Base-by-base conservation (phyloP, 805 yeast genomes). In the Candida easanensis region DNA sequence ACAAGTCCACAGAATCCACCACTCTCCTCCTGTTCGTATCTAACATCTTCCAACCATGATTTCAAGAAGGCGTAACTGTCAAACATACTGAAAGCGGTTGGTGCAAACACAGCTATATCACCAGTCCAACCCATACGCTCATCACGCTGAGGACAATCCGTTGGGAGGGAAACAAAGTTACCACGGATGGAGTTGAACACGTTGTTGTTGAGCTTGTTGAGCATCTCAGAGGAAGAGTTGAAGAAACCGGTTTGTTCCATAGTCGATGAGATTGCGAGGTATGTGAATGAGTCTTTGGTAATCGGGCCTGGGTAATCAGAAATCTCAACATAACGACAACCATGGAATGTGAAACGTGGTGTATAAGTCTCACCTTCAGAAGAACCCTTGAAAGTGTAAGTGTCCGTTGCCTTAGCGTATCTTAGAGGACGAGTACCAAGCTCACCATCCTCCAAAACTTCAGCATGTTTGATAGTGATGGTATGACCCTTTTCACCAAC, bases 81-180 rank as follows among this genome's bases (percentile, higher is more conserved):
- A 38, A 51, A 51, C 42, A 51, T 15, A 33, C 42, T 45, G 14
- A 48, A 25, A 14, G 44, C 46, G n/a, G 54, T 51, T 38, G 54
- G 54, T 1, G 52, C 49, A 40, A 51, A 51, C 2, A 41, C 44
- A 4, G 54, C 54, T 32, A 51, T 48, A 25, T 51, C 54, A 42
- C 54, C 54, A 7, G 46, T 36, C 54, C 54, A 51, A 8, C 54
- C 54, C 52, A 51, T 48, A 37, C 54, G 46, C 30, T 51, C 54
- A 27, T 51, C 54, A 42, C 54, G 45, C 27, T 51, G 54, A 23
- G 54, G 54, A 38, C 54, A 51, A 33, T 51, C 54, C 1, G 46
- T 10, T 11, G 52, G 54, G 20, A 50, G 44, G 10, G 49, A 44
- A 5, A 49, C 23, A 30, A 48, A 50, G 36, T 50, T 50, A 31